Evolutionary conservation across 2,329 filamentous ascomycete species (phyloP).

Genomic region (Nigrograna mackinnonii): DNA sequence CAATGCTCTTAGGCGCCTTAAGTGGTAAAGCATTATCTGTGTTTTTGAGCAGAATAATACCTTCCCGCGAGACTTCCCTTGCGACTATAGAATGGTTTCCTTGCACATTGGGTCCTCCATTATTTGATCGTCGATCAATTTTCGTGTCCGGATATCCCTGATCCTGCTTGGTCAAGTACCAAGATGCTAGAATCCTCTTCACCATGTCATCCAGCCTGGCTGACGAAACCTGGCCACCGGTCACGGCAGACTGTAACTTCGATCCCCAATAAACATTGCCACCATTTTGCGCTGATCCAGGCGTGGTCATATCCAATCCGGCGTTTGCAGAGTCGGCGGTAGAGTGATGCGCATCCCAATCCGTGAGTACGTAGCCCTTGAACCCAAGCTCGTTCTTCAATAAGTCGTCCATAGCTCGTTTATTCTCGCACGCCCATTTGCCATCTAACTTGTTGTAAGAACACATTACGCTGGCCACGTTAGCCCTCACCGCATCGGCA

Average conservation of each 20-base stretch:
- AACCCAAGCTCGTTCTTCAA: constrained; percentile 53
- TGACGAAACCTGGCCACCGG: constrained; percentile 42
- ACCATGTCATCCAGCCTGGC: constrained; percentile 35
- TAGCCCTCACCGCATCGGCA: constrained; percentile 70
- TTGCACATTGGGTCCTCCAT: constrained; percentile 41
- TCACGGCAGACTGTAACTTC: constrained; percentile 54
- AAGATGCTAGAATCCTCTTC: constrained; percentile 42
- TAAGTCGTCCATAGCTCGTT: constrained; percentile 46
- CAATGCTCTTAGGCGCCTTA: constrained; percentile 51
- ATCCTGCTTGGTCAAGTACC: constrained; percentile 48
- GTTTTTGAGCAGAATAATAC: constrained; percentile 53
- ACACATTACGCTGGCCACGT: constrained; percentile 78
- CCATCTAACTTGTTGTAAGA: constrained; percentile 58
- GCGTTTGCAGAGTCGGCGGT: constrained; percentile 72
- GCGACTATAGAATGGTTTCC: constrained; percentile 39
- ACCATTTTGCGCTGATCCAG: constrained; percentile 36
- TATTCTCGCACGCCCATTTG: constrained; percentile 26
- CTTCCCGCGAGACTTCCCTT: constrained; percentile 44
- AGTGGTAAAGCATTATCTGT: constrained; percentile 53
- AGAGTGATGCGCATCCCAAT: constrained; percentile 48
- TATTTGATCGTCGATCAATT: constrained; percentile 38
- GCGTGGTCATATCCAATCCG: constrained; percentile 62
- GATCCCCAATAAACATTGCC: constrained; percentile 49
- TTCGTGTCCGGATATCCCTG: constrained; percentile 40
- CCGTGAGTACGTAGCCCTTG: constrained; percentile 37